Percentiles rank a stretch among this genome's conserved stretches.
These are phyloP conservation scores for Aspergillus sp. DNA, from an alignment of 2,329 filamentous ascomycete genomes.

Conservation along the genomic window DNA sequence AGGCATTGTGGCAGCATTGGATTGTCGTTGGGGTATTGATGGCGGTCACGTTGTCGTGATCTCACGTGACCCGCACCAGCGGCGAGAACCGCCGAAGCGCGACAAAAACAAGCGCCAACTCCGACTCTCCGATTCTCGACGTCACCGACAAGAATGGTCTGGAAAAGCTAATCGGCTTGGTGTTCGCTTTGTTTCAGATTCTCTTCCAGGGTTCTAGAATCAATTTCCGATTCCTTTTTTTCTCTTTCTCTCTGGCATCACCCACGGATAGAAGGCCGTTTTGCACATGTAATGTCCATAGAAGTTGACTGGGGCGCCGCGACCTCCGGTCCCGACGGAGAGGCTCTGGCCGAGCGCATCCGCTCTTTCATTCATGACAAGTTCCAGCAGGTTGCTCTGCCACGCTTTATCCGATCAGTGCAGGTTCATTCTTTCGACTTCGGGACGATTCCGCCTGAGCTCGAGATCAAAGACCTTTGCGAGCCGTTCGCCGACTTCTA, in stretches of 20 bases:
- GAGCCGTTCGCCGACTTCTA: slow-evolving; percentile 97
- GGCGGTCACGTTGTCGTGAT: not conserved
- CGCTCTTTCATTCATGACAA: slow-evolving; percentile 92
- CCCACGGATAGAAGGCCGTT: not conserved
- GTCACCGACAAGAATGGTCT: not conserved
- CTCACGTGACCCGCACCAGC: not conserved
- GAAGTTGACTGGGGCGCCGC: slow-evolving; percentile 95
- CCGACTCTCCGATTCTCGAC: not conserved
- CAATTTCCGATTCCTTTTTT: not conserved
- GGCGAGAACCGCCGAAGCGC: not conserved
- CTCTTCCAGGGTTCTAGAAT: not conserved
- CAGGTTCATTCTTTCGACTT: slow-evolving; percentile 94
- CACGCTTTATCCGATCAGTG: slow-evolving; percentile 95
- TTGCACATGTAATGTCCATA: slow-evolving; percentile 74
- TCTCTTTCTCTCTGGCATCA: not conserved
- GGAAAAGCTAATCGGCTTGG: not conserved
- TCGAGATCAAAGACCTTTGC: slow-evolving; percentile 95
- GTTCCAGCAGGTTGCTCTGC: slow-evolving; percentile 88
- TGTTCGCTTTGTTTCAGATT: not conserved
- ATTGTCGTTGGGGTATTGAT: slow-evolving; percentile 2
- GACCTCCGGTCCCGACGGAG: slow-evolving; percentile 84
- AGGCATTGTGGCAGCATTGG: not conserved
- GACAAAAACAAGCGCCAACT: slow-evolving; percentile 1
- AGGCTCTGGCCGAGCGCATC: slow-evolving; percentile 79
- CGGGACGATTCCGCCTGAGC: slow-evolving; percentile 75